Evolutionary conservation across 257 asterid species (phyloP), one percentile per base, ranked within the genome.

Genomic region (Penstemon newberryi): DNA sequence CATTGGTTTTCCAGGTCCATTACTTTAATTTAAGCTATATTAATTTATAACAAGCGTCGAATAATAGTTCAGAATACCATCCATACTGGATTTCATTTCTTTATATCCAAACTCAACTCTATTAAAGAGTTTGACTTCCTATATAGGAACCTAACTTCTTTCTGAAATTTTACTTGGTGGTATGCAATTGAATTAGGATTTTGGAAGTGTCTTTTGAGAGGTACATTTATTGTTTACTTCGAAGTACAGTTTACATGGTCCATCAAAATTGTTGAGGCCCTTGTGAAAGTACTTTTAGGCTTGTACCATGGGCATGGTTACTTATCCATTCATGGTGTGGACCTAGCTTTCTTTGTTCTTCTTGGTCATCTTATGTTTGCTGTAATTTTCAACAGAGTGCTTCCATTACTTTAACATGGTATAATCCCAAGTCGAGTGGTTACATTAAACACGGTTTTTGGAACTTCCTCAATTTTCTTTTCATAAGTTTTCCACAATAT

Each of bases 1-100:
- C 50, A 50, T 78, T 79, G 98, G 96, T 15, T 86, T 79, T 78
- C 98, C 98, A 83, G 98, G 98, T 92, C 70, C 36, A 89, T 13
- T 40, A 39, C 57, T 18, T 49, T 58, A 45, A 8, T 8, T 36
- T 43, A 47, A 56, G 55, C 33, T 25, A 42, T 56, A 51, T 7
- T 36, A 39, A 10, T 10, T 55, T 43, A 46, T 46, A 45, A 42
- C 18, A 13, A 4, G 13, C 40, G 36, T 38, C 42, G 3, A n/a
- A 43, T 54, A 15, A 4, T 38, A 15, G 51, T 6, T 55, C 18
- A 64, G 3, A 8, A n/a, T 25, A 25, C 33, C 13, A 37, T 56
- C 33, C 10, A 1, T 8, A 36, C 3, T 59, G 52, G 57, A 44
- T 43, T 2, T 50, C 37, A 43, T 12, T 25, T 25, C 60, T 43